Percentiles rank a stretch among this genome's conserved stretches.
phyloP scores from a whole-genome alignment of 495 filamentous ascomycete genomes.

The Durotheca rogersii region DNA sequence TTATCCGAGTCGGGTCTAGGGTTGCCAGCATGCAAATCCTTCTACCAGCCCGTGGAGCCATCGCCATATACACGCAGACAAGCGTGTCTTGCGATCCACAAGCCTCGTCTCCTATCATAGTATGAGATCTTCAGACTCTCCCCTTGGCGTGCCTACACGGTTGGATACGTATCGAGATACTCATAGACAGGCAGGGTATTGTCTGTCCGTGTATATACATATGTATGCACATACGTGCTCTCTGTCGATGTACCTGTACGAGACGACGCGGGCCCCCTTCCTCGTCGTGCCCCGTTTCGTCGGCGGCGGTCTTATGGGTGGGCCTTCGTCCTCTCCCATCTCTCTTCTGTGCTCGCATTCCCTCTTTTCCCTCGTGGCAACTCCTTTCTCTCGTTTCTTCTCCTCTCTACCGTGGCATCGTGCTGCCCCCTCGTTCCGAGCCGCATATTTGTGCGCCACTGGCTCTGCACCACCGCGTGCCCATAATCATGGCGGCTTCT shows the following conservation, averaged over 20 bases:
- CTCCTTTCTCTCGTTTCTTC: slow-evolving; percentile 8
- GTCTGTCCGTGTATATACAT: too few species aligned
- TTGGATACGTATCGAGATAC: too few species aligned
- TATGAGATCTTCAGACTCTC: too few species aligned
- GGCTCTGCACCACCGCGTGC: slow-evolving; percentile 13
- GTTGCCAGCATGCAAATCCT: slow-evolving; percentile 27
- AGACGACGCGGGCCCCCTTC: slow-evolving; percentile 14
- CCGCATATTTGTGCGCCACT: slow-evolving; percentile 11
- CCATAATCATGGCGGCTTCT: slow-evolving; percentile 24
- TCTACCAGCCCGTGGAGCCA: background rate
- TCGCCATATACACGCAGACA: slow-evolving; percentile 4
- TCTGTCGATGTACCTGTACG: too few species aligned
- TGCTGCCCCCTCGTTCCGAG: slow-evolving; percentile 14
- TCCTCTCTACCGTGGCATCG: slow-evolving; percentile 13
- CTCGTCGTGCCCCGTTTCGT: slow-evolving; percentile 10
- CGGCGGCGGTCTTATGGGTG: slow-evolving; percentile 13
- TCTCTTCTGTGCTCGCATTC: slow-evolving; percentile 13
- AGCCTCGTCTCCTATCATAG: slow-evolving; percentile 25
- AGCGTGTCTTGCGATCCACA: slow-evolving; percentile 21
- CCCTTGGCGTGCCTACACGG: too few species aligned
- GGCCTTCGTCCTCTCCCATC: too few species aligned
- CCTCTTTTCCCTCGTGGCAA: slow-evolving; percentile 22
- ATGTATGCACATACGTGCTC: too few species aligned
- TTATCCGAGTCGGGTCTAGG: slow-evolving; percentile 8
- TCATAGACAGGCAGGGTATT: too few species aligned